phyloP scores from a whole-genome alignment of 345 rosid species.

The Ricinus communis region DNA sequence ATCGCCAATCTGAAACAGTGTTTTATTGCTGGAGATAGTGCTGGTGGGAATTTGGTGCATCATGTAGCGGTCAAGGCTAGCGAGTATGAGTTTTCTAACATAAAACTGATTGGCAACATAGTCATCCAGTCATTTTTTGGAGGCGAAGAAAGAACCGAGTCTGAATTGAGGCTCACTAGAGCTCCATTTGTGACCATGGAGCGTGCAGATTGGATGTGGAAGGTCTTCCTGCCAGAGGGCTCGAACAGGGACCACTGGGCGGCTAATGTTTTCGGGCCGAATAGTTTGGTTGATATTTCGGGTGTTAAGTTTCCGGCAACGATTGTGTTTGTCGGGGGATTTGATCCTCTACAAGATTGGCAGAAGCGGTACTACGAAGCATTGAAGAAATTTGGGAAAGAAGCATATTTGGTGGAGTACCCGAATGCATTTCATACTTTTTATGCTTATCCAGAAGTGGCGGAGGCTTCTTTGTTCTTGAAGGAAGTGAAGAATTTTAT shows the following conservation, averaged over 20 bases:
- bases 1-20: background rate
- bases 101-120: slow-evolving; percentile 5
- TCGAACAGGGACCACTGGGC: slow-evolving; percentile 20
- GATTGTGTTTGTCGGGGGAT: slow-evolving; percentile 14
- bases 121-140: slow-evolving; percentile 22
- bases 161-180: background rate
- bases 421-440: slow-evolving; percentile 9
- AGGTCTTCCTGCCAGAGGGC: slow-evolving; percentile 13
- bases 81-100: background rate
- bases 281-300: slow-evolving; percentile 4
- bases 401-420: slow-evolving; percentile 14
- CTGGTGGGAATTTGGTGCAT: slow-evolving; percentile 20
- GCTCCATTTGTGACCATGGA: background rate
- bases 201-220: slow-evolving; percentile 21
- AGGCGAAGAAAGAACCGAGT: slow-evolving; percentile 22
- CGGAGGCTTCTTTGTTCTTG: slow-evolving; percentile 3
- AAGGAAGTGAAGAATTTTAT: slow-evolving; percentile 26
- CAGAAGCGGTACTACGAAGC: slow-evolving; percentile 20
- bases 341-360: slow-evolving; percentile 25
- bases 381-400: slow-evolving; percentile 14
- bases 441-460: background rate
- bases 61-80: slow-evolving; percentile 7
- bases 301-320: slow-evolving; percentile 10
- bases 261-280: slow-evolving; percentile 17
- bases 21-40: slow-evolving; percentile 21